A percentile compares a stretch with the other conserved stretches of the same genome.
Conservation (phyloP, 768 basidiomycete genomes). For the Suillus luteus region DNA sequence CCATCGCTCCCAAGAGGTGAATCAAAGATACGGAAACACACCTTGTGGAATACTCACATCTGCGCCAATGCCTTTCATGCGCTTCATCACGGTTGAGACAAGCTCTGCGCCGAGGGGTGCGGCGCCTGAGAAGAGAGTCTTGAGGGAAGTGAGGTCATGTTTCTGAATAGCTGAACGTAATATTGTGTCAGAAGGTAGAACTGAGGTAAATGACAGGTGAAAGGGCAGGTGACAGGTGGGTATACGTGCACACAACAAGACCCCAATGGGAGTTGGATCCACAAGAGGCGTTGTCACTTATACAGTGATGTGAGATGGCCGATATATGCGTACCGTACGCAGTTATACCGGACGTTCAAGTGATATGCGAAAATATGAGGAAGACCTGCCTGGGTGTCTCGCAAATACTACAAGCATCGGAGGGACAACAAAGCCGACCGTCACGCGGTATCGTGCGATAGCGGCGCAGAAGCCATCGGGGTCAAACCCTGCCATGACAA, state of each 20-base stretch:
- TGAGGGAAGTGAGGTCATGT: conserved; percentile 65
- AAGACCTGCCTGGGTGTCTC: conserved; percentile 62
- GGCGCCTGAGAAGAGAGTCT: conserved; percentile 68
- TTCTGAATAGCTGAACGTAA: conserved; percentile 52
- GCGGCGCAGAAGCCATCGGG: conserved; percentile 63
- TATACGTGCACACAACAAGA: not conserved
- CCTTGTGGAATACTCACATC: conserved; percentile 53
- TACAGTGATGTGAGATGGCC: not conserved
- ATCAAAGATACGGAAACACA: conserved; percentile 21
- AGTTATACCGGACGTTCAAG: not conserved
- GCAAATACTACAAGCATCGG: conserved; percentile 80
- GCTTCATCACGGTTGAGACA: conserved; percentile 46
- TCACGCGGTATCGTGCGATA: conserved; percentile 66
- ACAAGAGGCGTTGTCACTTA: not conserved
- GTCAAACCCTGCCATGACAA: conserved; percentile 72
- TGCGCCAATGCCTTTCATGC: conserved; percentile 44
- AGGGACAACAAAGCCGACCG: conserved; percentile 65
- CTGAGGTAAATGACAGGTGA: not conserved
- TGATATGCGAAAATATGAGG: not conserved
- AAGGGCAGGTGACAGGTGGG: not conserved
- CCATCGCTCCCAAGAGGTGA: not conserved
- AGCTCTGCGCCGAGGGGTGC: conserved; percentile 76
- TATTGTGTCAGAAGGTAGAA: conserved; percentile 8
- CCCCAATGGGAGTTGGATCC: not conserved
- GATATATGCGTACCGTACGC: not conserved